phyloP scores from a whole-genome alignment of 2,329 filamentous ascomycete genomes.

The Fusarium chlamydosporum region DNA sequence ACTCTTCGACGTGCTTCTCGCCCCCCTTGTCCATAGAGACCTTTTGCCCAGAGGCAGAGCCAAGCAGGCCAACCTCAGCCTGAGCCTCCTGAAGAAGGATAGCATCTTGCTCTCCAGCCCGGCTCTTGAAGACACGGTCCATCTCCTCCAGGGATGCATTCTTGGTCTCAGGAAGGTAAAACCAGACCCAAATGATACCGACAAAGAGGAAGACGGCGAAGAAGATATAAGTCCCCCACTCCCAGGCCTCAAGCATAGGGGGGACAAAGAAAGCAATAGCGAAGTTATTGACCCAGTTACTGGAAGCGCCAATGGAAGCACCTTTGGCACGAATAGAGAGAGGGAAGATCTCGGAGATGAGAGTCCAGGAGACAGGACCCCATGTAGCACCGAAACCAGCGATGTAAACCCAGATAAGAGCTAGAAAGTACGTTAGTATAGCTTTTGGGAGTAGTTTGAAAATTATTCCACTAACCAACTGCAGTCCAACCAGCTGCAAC shows the following conservation, averaged over 20 bases:
- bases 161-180: slow-evolving; percentile 69
- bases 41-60: not conserved
- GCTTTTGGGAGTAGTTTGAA: rapidly evolving
- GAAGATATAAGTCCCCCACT: slow-evolving; percentile 71
- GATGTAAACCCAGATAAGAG: slow-evolving; percentile 64
- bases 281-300: slow-evolving; percentile 64
- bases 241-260: slow-evolving; percentile 54
- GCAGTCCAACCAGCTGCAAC: slow-evolving; percentile 57
- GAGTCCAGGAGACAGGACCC: slow-evolving; percentile 64
- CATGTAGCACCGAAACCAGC: slow-evolving; percentile 61
- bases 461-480: slow-evolving; percentile 39
- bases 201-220: slow-evolving; percentile 65
- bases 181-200: slow-evolving; percentile 64
- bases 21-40: slow-evolving; percentile 23
- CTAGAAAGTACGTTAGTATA: not conserved
- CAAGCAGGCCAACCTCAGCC: slow-evolving; percentile 42
- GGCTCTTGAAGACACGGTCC: slow-evolving; percentile 65
- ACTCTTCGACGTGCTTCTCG: slow-evolving; percentile 27
- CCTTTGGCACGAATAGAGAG: slow-evolving; percentile 62
- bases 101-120: slow-evolving; percentile 51
- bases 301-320: slow-evolving; percentile 59
- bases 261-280: slow-evolving; percentile 62
- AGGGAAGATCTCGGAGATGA: slow-evolving; percentile 64
- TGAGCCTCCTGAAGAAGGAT: slow-evolving; percentile 43
- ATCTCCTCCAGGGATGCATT: slow-evolving; percentile 68